Percentiles rank a stretch among this genome's conserved stretches.
These are phyloP conservation scores for Articulospora tetracladia DNA, from an alignment of 495 filamentous ascomycete species.

Conservation along the genomic window DNA sequence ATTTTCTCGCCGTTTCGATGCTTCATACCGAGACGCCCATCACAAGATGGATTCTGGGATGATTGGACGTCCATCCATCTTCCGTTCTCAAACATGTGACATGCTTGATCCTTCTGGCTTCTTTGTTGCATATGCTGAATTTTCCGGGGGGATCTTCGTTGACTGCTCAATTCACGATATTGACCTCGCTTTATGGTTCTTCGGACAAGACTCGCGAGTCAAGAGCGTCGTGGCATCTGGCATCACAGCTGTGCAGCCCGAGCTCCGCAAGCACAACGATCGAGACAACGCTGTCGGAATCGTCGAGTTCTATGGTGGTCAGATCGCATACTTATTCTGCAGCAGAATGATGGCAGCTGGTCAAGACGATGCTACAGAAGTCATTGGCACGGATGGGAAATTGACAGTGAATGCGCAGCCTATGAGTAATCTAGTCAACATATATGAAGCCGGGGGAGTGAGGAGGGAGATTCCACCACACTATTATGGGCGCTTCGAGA, in stretches of 20 bases:
- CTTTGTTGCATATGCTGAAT: constrained; percentile 53
- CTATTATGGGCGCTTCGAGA: constrained; percentile 60
- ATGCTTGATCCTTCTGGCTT: constrained; percentile 51
- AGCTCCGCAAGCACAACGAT: constrained; percentile 54
- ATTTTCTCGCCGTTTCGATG: constrained; percentile 56
- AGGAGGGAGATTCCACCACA: constrained; percentile 51
- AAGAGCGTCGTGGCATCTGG: constrained; percentile 51
- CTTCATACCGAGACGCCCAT: constrained; percentile 49
- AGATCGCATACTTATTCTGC: constrained; percentile 58
- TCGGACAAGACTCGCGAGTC: constrained; percentile 41
- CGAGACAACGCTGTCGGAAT: constrained; percentile 60
- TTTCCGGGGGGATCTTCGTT: constrained; percentile 53
- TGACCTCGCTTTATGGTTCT: constrained; percentile 55
- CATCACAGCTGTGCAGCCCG: constrained; percentile 58
- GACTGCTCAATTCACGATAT: constrained; percentile 58
- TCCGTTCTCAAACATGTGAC: constrained; percentile 57
- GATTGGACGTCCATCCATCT: constrained; percentile 47
- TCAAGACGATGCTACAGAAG: constrained; percentile 60
- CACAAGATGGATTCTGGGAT: constrained; percentile 40
- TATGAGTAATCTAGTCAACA: constrained; percentile 45
- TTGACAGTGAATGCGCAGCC: constrained; percentile 54
- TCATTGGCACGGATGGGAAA: constrained; percentile 61
- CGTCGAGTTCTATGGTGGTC: constrained; percentile 58
- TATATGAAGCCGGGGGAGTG: constrained; percentile 44
- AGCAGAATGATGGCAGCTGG: constrained; percentile 61